These are phyloP conservation scores for Trichoderma sp. DNA, from an alignment of 2,329 filamentous ascomycete genomes.

Conservation along the genomic window DNA sequence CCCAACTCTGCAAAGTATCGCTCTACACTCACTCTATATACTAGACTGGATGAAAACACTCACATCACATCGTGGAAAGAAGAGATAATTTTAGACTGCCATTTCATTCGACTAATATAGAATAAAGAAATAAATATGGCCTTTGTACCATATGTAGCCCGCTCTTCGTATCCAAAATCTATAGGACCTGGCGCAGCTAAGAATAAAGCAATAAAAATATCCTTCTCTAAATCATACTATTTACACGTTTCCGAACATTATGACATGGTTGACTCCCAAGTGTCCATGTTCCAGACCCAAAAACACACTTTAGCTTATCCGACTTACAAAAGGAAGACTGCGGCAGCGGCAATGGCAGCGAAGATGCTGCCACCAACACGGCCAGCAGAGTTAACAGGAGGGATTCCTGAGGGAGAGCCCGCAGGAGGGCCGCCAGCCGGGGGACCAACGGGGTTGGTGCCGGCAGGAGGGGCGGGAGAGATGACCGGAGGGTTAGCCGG, in stretches of 20 bases:
- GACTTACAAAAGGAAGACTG: conserved; percentile 40
- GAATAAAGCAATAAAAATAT: conserved; percentile 21
- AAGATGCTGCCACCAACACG: conserved; percentile 36
- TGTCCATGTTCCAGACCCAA: conserved; percentile 15
- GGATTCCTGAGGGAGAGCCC: neutral
- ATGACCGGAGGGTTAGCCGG: conserved; percentile 36
- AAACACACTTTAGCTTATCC: conserved; percentile 23
- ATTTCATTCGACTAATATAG: conserved; percentile 23
- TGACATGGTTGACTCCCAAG: conserved; percentile 18
- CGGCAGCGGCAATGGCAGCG: conserved; percentile 38
- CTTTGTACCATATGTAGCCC: conserved; percentile 17
- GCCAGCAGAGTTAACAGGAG: conserved; percentile 34
- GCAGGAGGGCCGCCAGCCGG: conserved; percentile 13
- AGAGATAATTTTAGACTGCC: conserved; percentile 8
- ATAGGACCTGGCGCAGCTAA: conserved; percentile 14
- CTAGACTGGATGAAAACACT: neutral
- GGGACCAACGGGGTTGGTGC: conserved; percentile 17
- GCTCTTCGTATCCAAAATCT: conserved; percentile 14
- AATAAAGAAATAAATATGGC: conserved; percentile 24
- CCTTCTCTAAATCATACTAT: conserved; percentile 24
- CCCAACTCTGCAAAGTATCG: too few species aligned
- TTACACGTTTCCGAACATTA: conserved; percentile 22
- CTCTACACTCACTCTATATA: too few species aligned
- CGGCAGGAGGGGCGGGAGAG: conserved; percentile 15
- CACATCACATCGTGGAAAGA: neutral